phyloP scores from a whole-genome alignment of 345 rosid species.

The Eucalyptus grandis region DNA sequence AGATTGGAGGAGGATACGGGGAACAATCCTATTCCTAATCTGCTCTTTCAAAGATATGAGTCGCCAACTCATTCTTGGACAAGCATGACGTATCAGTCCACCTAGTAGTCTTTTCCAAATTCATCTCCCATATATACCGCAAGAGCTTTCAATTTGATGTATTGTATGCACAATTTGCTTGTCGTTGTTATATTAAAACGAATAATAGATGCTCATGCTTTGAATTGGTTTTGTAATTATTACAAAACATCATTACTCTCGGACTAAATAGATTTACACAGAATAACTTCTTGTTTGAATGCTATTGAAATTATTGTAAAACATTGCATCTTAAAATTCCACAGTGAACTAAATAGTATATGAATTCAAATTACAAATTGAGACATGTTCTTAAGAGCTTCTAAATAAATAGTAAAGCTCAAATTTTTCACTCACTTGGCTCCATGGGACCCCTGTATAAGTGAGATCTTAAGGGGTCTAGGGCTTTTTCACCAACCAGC shows the following conservation, averaged over 20 bases:
- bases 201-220: neutral
- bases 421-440: neutral
- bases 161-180: neutral
- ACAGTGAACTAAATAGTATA: neutral
- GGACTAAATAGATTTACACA: neutral
- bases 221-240: neutral
- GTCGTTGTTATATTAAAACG: neutral
- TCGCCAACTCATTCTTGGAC: neutral
- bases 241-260: neutral
- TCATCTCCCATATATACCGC: neutral
- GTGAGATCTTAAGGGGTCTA: neutral
- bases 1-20: neutral
- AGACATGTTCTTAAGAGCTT: neutral
- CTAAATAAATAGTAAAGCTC: neutral
- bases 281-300: neutral
- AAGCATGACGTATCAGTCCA: neutral
- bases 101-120: neutral
- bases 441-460: neutral
- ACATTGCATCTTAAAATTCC: neutral
- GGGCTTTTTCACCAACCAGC: neutral
- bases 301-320: neutral
- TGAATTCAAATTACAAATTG: neutral
- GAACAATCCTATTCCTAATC: neutral
- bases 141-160: neutral
- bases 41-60: neutral